Base-by-base conservation (phyloP, 1,284 basidiomycete species). In the Apiotrichum sp. region DNA sequence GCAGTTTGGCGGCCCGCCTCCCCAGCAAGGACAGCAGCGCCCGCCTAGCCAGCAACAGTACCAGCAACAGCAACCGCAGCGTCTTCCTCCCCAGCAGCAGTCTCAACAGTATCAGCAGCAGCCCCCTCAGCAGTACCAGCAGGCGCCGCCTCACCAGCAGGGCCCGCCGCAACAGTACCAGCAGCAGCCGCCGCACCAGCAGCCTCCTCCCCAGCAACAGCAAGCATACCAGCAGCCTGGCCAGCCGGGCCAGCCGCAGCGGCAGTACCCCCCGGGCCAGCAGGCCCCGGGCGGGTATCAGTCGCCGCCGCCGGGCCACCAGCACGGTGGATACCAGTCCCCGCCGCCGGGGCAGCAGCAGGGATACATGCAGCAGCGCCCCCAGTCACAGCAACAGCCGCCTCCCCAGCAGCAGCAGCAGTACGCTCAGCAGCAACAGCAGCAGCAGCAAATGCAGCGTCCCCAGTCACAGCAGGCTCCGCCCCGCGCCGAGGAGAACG, bases 401-500 rank as follows among this genome's bases (percentile, higher is more conserved):
- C 59, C 43, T 33, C 62, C 57, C 14, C 53, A 56, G 38, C 50
- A 57, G 22, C 55, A 61, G 33, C 48, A 45, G 38, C 40, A 39
- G 44, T 49, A 52, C 36, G 43, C 41, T 22, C 46, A 34, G 35
- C 55, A 35, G 39, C 59, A 47, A 36, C 38, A 42, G 32, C 32
- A 35, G 11, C 61, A 47, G 31, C 55, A 55, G 47, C 39, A 60
- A 39, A 22, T 55, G 55, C 9, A 49, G 47, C 31, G 11, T 4
- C 8, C 22, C n/a, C 60, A 42, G 33, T 64, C 65, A 41, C 56
- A 61, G 42, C 44, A 49, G 33, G 62, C 39, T 16, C 36, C 39
- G 5, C 50, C 51, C 1, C 48, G 41, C 47, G 47, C 58, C 14
- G 64, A 64, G 9, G 66, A 71, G 33, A 52, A 58, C 5, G 71